phyloP scores from a whole-genome alignment of 306 rosid genomes.

The Vicia villosa region DNA sequence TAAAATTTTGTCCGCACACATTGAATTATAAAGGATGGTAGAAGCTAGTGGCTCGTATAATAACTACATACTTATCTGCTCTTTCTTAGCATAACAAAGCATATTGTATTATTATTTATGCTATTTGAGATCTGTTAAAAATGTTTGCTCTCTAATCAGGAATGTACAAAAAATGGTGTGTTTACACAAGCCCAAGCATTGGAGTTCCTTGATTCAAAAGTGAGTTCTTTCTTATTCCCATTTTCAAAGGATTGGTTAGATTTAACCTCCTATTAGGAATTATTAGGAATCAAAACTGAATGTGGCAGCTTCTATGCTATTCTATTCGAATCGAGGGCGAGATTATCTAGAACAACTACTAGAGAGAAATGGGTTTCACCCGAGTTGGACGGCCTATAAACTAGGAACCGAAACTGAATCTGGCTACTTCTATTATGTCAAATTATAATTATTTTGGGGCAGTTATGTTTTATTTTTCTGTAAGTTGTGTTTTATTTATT shows the following conservation, averaged over 20 bases:
- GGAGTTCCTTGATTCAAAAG: slow-evolving; percentile 76
- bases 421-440: no score
- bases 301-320: no score
- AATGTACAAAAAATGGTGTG: slow-evolving; percentile 65
- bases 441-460: no score
- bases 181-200: slow-evolving; percentile 72
- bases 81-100: neutral
- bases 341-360: no score
- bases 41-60: slow-evolving; percentile 5
- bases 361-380: no score
- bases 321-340: no score
- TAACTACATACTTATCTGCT: slow-evolving; percentile 11
- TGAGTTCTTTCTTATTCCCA: slow-evolving; percentile 35
- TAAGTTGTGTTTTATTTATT: no score
- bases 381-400: no score
- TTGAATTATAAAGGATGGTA: slow-evolving; percentile 4
- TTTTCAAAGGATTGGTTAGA: neutral
- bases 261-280: no score
- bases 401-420: no score
- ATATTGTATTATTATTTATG: slow-evolving; percentile 21
- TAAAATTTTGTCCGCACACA: slow-evolving; percentile 6
- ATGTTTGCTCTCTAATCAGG: slow-evolving; percentile 54
- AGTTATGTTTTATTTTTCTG: no score
- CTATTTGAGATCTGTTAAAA: slow-evolving; percentile 23
- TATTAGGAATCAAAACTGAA: no score